phyloP scores from a whole-genome alignment of 83 land plant species.

The Thuja plicata region DNA sequence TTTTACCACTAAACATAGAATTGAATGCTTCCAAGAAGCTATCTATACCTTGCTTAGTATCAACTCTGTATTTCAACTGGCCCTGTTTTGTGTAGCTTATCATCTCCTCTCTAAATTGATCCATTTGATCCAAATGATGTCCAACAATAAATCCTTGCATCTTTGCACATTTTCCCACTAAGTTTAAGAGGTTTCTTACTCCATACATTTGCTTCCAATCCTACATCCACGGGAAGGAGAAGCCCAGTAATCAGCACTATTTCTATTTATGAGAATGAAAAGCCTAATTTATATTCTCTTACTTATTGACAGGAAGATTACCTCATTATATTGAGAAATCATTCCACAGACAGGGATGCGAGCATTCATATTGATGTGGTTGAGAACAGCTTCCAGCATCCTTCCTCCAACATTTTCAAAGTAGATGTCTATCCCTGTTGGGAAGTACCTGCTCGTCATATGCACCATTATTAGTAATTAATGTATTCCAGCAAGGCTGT shows the following conservation, averaged over 20 bases:
- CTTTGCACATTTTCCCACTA: constrained; percentile 39
- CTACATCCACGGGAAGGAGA: constrained; percentile 14
- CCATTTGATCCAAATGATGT: constrained; percentile 20
- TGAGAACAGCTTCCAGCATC: constrained; percentile 52
- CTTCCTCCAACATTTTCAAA: constrained; percentile 60
- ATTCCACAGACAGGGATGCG: constrained; percentile 48
- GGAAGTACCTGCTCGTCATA: constrained; percentile 37
- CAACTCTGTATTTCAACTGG: constrained; percentile 32
- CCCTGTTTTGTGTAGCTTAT: constrained; percentile 32
- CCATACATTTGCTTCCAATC: constrained; percentile 43
- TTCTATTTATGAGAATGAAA: too few relatives aligned
- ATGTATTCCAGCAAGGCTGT: background rate
- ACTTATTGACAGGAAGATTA: constrained; percentile 8
- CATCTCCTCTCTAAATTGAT: constrained; percentile 33
- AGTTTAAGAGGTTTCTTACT: constrained; percentile 43
- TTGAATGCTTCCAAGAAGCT: constrained; percentile 37
- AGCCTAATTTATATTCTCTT: background rate
- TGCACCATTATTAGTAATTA: background rate
- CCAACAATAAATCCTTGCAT: constrained; percentile 45
- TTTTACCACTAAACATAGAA: constrained; percentile 39
- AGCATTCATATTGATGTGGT: constrained; percentile 36
- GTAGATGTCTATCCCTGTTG: constrained; percentile 54
- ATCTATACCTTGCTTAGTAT: constrained; percentile 43
- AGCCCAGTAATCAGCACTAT: background rate
- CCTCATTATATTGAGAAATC: constrained; percentile 54